Percentiles rank a stretch among this genome's conserved stretches.
phyloP scores from a whole-genome alignment of 2,329 filamentous ascomycete species.

The Claviceps sorghi region DNA sequence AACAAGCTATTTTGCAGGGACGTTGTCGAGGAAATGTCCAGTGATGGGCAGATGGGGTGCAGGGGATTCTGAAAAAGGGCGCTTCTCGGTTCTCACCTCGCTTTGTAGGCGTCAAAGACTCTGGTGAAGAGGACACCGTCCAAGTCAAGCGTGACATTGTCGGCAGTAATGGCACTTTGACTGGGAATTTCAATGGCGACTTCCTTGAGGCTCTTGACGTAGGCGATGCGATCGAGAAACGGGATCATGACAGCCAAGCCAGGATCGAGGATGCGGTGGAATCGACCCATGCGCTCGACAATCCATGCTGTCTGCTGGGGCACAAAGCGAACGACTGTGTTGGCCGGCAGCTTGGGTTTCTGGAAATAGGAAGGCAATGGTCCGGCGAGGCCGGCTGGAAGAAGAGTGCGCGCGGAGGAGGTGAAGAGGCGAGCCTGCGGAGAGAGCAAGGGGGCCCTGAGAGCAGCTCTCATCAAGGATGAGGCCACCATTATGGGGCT shows the following conservation, averaged over 20 bases:
- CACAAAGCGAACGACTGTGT: conserved; percentile 90
- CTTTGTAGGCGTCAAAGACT: conserved; percentile 96
- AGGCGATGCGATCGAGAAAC: conserved; percentile 88
- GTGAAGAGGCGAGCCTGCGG: conserved; percentile 15
- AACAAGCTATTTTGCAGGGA: neutral
- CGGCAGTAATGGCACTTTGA: conserved; percentile 93
- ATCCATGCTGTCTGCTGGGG: conserved; percentile 99
- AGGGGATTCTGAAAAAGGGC: too few species aligned
- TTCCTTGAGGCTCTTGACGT: conserved; percentile 96
- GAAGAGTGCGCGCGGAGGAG: conserved; percentile 18
- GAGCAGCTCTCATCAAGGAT: conserved; percentile 5
- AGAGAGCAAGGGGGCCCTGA: conserved; percentile 5
- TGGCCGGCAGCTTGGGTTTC: conserved; percentile 61
- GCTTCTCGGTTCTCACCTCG: conserved; percentile 44
- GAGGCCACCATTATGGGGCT: conserved; percentile 5
- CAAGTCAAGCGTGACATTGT: conserved; percentile 93
- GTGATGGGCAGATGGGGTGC: neutral
- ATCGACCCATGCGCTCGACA: conserved; percentile 98
- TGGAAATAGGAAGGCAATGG: conserved; percentile 64
- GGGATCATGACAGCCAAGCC: conserved; percentile 80
- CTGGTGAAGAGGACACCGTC: conserved; percentile 92
- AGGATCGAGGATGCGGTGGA: conserved; percentile 82
- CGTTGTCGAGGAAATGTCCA: neutral
- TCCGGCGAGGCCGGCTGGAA: conserved; percentile 17
- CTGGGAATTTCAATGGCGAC: conserved; percentile 91